A percentile compares a stretch with the other conserved stretches of the same genome.
Conservation (phyloP, 352 stramenopile species). For the Phytophthora citrophthora region DNA sequence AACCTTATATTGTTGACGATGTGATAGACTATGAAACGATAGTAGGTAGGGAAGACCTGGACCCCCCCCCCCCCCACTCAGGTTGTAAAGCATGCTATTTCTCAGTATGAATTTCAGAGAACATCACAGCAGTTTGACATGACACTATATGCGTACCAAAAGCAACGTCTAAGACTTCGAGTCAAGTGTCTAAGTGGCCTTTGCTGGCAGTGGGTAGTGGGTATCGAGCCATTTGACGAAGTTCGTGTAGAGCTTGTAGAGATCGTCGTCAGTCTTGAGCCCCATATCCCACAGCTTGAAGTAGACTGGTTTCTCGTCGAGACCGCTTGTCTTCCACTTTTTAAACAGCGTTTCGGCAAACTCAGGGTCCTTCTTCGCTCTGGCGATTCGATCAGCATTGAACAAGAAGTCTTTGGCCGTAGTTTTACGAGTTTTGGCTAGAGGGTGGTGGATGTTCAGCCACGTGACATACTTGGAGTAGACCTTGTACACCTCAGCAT, state of each 20-base stretch:
- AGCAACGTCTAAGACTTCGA: too few species aligned
- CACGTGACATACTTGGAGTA: background rate
- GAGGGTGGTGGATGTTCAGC: constrained; percentile 4
- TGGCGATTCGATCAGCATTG: background rate
- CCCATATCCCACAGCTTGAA: background rate
- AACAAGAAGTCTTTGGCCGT: background rate
- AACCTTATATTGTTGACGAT: too few species aligned
- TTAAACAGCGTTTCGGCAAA: constrained; percentile 4
- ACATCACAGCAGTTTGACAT: too few species aligned
- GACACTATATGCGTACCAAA: too few species aligned
- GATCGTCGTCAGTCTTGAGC: background rate
- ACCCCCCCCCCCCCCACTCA: too few species aligned
- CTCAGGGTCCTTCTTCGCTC: background rate
- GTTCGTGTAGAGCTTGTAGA: constrained; percentile 10
- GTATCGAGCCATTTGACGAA: constrained; percentile 9
- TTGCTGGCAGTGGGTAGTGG: background rate
- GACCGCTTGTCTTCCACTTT: background rate
- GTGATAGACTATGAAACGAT: too few species aligned
- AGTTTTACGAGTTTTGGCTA: background rate
- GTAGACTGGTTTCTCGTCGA: background rate
- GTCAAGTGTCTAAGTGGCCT: background rate
- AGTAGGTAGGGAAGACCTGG: too few species aligned
- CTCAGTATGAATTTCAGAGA: too few species aligned
- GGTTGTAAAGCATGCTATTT: too few species aligned
- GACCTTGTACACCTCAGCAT: background rate